Conservation (phyloP, 1,284 basidiomycete genomes). For the Malassezia arunalokei region DNA sequence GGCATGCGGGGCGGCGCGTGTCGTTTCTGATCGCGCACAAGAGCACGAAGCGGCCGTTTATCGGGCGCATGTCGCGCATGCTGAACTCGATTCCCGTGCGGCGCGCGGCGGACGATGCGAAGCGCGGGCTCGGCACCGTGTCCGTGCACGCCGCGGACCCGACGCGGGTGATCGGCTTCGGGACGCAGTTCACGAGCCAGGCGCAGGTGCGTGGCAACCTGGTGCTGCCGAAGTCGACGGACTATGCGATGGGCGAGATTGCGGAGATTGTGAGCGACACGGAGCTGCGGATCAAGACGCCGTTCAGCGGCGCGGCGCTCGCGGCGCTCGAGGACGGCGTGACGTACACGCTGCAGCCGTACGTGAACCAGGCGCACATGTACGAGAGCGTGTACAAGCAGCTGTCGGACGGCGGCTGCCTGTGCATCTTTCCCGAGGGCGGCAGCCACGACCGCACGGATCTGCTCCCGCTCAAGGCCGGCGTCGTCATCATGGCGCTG, state of each 20-base stretch:
- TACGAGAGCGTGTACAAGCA: slow-evolving; percentile 85
- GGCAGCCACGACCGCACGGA: slow-evolving; percentile 46
- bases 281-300: slow-evolving; percentile 64
- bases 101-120: slow-evolving; percentile 79
- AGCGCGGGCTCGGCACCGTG: slow-evolving; percentile 63
- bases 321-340: slow-evolving; percentile 27
- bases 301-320: slow-evolving; percentile 53
- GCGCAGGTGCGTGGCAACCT: slow-evolving; percentile 72
- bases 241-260: slow-evolving; percentile 69
- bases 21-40: slow-evolving; percentile 87
- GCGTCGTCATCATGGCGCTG: slow-evolving; percentile 46
- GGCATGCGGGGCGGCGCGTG: slow-evolving; percentile 69
- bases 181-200: slow-evolving; percentile 67
- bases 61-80: slow-evolving; percentile 71
- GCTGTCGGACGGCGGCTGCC: slow-evolving; percentile 72
- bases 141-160: slow-evolving; percentile 55
- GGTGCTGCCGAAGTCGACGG: slow-evolving; percentile 70
- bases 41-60: slow-evolving; percentile 65
- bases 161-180: slow-evolving; percentile 60
- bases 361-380: slow-evolving; percentile 82
- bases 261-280: slow-evolving; percentile 81
- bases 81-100: slow-evolving; percentile 71
- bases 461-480: slow-evolving; percentile 43
- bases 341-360: slow-evolving; percentile 37
- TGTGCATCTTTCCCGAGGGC: slow-evolving; percentile 45